Evolutionary conservation across 139 green algal species (phyloP).

Genomic region (Picochlorum sp.): DNA sequence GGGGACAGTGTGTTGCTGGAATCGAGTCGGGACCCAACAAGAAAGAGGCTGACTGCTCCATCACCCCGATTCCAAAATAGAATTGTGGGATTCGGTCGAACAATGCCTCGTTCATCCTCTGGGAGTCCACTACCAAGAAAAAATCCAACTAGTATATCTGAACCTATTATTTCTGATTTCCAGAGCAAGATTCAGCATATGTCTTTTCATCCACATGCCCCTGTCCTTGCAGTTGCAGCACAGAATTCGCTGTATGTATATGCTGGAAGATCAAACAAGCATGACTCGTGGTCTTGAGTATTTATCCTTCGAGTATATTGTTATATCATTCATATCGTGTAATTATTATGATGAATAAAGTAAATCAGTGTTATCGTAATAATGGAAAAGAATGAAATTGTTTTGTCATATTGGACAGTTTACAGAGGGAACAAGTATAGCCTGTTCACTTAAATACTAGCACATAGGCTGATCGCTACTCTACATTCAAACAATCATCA

Average conservation of each 20-base stretch:
- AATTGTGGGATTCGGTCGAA: constrained; percentile 1
- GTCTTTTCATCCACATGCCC: constrained; percentile 85
- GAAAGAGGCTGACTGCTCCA: constrained; percentile 32
- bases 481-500: too few species aligned
- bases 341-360: too few species aligned
- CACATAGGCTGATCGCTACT: too few species aligned
- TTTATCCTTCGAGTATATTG: too few species aligned
- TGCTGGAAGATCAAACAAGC: constrained; percentile 27
- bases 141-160: constrained; percentile 5
- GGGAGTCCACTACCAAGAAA: not conserved
- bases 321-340: too few species aligned
- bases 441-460: too few species aligned
- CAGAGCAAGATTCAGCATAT: constrained; percentile 87
- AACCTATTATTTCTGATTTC: constrained; percentile 54
- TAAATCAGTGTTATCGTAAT: too few species aligned
- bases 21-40: constrained; percentile 59
- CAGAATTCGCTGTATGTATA: constrained; percentile 91
- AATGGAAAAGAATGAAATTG: too few species aligned
- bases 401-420: too few species aligned
- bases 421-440: too few species aligned
- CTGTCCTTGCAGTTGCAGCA: constrained; percentile 83
- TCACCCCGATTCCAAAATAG: not conserved
- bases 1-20: constrained; percentile 42
- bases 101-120: constrained; percentile 5
- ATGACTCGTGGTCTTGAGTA: not conserved